These are phyloP conservation scores for Petunia secreta DNA, from an alignment of 257 asterid species.

Conservation along the genomic window DNA sequence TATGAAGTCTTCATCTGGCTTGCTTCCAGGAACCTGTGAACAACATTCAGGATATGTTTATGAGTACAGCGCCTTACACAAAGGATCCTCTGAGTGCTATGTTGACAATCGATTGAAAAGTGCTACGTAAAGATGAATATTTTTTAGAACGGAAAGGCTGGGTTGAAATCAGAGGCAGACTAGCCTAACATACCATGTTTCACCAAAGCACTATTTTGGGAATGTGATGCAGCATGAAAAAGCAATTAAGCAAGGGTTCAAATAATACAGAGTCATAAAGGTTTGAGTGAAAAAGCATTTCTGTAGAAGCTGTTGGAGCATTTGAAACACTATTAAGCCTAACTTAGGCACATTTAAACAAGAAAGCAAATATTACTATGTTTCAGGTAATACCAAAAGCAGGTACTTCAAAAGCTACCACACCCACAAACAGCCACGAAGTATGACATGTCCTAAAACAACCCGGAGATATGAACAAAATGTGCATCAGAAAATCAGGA, in stretches of 20 bases:
- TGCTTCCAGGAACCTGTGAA: constrained; percentile 77
- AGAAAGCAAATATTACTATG: neutral
- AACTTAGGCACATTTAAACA: neutral
- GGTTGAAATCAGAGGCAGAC: neutral
- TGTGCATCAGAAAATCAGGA: neutral
- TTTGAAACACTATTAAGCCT: neutral
- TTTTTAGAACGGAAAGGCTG: neutral
- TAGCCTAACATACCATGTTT: neutral
- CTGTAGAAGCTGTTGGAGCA: neutral
- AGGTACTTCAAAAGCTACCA: constrained; percentile 3
- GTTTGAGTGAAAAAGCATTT: neutral
- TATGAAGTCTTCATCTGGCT: constrained; percentile 46
- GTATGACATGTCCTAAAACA: neutral
- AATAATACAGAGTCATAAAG: neutral
- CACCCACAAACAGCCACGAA: neutral
- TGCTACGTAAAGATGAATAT: neutral
- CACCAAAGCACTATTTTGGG: constrained; percentile 1
- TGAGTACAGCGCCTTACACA: neutral
- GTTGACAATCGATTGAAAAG: neutral
- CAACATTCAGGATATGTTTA: constrained; percentile 9
- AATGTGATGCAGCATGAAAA: constrained; percentile 2
- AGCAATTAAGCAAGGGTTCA: neutral
- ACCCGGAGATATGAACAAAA: neutral
- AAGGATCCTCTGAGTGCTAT: constrained; percentile 9
- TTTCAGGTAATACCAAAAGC: neutral